Evolutionary conservation across 2,329 filamentous ascomycete species (phyloP).

Genomic region (Colletotrichum cuscutae): DNA sequence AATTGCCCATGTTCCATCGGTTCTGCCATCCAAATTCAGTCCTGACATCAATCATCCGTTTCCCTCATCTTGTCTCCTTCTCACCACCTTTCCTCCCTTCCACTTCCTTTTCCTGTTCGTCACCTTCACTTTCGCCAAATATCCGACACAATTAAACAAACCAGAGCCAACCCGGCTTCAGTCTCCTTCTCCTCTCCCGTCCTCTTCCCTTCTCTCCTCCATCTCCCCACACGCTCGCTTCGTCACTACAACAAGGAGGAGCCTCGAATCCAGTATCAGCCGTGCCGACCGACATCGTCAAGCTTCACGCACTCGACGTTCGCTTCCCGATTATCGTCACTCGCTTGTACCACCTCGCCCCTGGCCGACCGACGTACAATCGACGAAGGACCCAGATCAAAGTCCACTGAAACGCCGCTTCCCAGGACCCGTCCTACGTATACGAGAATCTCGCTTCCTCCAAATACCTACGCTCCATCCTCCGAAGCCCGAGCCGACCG

Average conservation of each 20-base stretch:
- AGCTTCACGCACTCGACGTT: neutral
- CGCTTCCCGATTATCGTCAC: neutral
- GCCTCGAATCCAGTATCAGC: neutral
- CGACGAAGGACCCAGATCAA: neutral
- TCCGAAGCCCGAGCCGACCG: constrained; percentile 8
- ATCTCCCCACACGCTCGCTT: constrained; percentile 22
- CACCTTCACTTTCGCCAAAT: neutral
- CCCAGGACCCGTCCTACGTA: neutral
- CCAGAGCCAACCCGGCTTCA: neutral
- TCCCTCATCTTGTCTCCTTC: neutral
- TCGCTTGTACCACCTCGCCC: neutral
- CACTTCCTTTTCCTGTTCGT: neutral
- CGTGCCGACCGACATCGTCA: neutral
- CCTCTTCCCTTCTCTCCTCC: neutral
- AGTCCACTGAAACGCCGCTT: neutral
- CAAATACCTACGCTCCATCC: neutral
- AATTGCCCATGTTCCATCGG: neutral
- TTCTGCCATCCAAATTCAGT: constrained; percentile 12
- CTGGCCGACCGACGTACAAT: neutral
- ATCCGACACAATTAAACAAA: constrained; percentile 5
- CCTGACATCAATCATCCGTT: constrained; percentile 20
- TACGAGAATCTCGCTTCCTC: constrained; percentile 28
- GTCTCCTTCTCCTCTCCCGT: neutral
- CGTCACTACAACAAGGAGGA: constrained; percentile 12
- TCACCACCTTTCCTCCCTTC: neutral